Percentiles rank a stretch among this genome's conserved stretches.
phyloP scores from a whole-genome alignment of 257 asterid species.

The Fraxinus cuspidata region DNA sequence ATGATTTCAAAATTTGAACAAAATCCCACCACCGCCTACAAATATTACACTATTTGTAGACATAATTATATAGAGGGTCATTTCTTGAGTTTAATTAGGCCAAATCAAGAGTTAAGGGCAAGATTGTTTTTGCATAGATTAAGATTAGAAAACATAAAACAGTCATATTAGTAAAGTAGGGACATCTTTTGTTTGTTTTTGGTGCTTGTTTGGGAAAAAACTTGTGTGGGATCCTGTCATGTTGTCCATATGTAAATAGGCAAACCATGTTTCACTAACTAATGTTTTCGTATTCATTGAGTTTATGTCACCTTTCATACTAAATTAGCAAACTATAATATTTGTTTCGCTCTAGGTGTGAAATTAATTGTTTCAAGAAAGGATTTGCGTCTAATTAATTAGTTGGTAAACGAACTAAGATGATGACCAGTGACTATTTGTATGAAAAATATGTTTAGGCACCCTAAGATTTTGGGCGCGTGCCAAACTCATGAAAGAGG shows the following conservation, averaged over 20 bases:
- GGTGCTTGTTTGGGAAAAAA: constrained; percentile 28
- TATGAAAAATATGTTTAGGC: neutral
- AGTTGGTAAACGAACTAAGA: neutral
- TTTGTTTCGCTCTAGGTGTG: neutral
- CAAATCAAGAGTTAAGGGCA: constrained; percentile 14
- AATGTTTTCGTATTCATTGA: neutral
- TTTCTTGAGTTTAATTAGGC: constrained; percentile 15
- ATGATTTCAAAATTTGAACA: constrained; percentile 72
- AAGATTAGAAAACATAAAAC: constrained; percentile 23
- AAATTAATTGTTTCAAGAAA: neutral
- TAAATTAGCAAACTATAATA: neutral
- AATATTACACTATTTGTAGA: constrained; percentile 42
- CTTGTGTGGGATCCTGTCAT: constrained; percentile 19
- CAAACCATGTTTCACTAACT: constrained; percentile 7
- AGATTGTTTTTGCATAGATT: neutral
- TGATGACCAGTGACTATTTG: neutral
- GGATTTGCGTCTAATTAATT: neutral
- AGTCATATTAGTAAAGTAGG: constrained; percentile 26
- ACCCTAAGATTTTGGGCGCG: too few relatives aligned
- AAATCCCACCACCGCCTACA: constrained; percentile 30
- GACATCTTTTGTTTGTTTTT: constrained; percentile 30
- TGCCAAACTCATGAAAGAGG: neutral
- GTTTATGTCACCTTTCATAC: neutral
- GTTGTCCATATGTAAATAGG: constrained; percentile 19
- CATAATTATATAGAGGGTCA: constrained; percentile 23